Evolutionary conservation across 2,329 filamentous ascomycete species (phyloP), one percentile per base, ranked within the genome.

Genomic region (Raffaelea albimanens): DNA sequence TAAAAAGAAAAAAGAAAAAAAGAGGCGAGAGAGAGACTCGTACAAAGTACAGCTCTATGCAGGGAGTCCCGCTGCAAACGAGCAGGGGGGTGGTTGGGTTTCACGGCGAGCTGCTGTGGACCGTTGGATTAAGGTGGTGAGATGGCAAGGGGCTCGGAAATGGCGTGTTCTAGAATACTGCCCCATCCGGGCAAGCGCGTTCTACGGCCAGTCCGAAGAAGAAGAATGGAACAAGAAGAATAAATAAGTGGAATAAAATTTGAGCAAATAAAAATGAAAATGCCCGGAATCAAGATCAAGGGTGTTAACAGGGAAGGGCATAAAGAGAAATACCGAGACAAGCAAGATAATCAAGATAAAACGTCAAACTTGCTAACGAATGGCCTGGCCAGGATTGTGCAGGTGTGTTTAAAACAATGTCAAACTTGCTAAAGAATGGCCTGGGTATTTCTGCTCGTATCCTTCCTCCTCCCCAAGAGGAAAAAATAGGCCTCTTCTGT

Each of bases 161-260:
- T 43, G 43, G 43, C 42, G 38, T 41, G 44, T 48, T 53, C 51
- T 49, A 51, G 51, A 53, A 53, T 9, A 51, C 18, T 53, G 21
- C 51, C 47, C 5, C 4, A 45, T 48, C n/a, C 4, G 38, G 47
- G 29, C 5, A 49, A 39, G 44, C 18, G 14, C 22, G 9, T 1
- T 4, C 5, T n/a, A 47, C 50, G 50, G 50, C 44, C 44, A 47
- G 40, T 34, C 50, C 50, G 50, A 29, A 13, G 25, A 13, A n/a
- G n/a, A n/a, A n/a, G n/a, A n/a, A 16, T 16, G 41, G 34, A n/a
- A 18, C 36, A 34, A 44, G 20, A 16, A 21, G n/a, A 16, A 20
- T 18, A 34, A 20, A 23, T 29, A 29, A 8, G 3, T 22, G 43
- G 13, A 34, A 19, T 18, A 40, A 41, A 41, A 41, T 10, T 3